Evolutionary conservation across 148 eudicot species (phyloP).

Genomic region (Camellia japonica): DNA sequence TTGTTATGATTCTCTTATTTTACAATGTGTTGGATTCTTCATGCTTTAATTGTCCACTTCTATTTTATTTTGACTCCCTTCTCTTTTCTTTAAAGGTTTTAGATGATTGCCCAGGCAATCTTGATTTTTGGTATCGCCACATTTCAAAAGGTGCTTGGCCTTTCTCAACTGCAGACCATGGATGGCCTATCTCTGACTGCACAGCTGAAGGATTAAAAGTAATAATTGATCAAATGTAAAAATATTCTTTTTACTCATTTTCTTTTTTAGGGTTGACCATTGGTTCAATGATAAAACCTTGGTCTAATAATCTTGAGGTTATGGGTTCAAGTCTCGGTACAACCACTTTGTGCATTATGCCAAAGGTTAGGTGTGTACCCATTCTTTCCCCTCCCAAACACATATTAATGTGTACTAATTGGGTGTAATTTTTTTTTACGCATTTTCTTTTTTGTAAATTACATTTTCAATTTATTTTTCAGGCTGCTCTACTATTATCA

Average conservation of each 20-base stretch:
- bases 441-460: background rate
- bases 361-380: no score
- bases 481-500: slow-evolving; percentile 77
- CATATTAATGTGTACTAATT: no score
- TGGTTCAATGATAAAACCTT: no score
- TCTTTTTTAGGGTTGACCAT: no score
- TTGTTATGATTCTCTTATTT: background rate
- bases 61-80: slow-evolving; percentile 15
- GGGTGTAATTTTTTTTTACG: no score
- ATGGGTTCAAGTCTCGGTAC: no score
- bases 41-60: background rate
- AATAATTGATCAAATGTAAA: slow-evolving; percentile 20
- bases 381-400: no score
- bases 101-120: slow-evolving; percentile 88
- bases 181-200: slow-evolving; percentile 99
- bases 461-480: slow-evolving; percentile 25
- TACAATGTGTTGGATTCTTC: background rate
- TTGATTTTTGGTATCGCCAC: slow-evolving; percentile 82
- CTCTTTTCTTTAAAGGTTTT: slow-evolving; percentile 46
- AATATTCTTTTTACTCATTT: background rate
- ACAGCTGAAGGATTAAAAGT: slow-evolving; percentile 97
- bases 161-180: slow-evolving; percentile 95
- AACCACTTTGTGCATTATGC: no score
- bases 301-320: no score
- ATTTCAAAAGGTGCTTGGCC: slow-evolving; percentile 99